These are phyloP conservation scores for Pseudomonodictys pantanalensis DNA, from an alignment of 495 filamentous ascomycete species.

Conservation along the genomic window DNA sequence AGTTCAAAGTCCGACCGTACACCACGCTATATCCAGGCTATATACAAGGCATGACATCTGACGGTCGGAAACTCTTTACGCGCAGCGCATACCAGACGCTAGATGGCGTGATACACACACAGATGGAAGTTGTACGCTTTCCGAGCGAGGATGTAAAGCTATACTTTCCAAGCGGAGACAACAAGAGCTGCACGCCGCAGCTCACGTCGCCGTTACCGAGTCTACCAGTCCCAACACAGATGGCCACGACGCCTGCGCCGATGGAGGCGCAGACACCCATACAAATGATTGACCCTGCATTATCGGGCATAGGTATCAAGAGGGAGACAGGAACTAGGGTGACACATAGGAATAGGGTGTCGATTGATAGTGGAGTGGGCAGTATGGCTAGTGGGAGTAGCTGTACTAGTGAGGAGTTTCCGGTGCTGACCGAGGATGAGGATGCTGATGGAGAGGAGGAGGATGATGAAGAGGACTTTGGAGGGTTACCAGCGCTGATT, in stretches of 20 bases:
- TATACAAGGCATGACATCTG: constrained; percentile 7
- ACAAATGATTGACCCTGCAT: neutral
- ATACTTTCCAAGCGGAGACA: neutral
- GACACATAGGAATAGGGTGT: no score
- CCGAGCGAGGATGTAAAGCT: neutral
- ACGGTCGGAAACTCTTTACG: constrained; percentile 6
- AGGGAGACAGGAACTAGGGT: no score
- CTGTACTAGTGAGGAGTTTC: neutral
- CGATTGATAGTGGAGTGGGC: neutral
- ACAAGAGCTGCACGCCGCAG: no score
- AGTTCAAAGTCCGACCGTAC: neutral
- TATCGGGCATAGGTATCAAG: neutral
- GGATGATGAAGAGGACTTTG: neutral
- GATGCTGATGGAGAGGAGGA: constrained; percentile 3
- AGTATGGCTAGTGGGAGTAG: neutral
- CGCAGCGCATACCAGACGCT: neutral
- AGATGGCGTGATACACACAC: constrained; percentile 9
- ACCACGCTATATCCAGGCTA: constrained; percentile 3
- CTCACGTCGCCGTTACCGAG: neutral
- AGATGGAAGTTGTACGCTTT: constrained; percentile 11
- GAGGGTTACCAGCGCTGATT: no score
- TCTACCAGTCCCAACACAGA: no score
- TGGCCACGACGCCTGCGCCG: no score
- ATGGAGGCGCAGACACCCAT: neutral
- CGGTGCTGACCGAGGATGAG: neutral